A percentile compares a stretch with the other conserved stretches of the same genome.
Conservation (phyloP, 2,329 filamentous ascomycete genomes). For the Cercospora beticola region DNA sequence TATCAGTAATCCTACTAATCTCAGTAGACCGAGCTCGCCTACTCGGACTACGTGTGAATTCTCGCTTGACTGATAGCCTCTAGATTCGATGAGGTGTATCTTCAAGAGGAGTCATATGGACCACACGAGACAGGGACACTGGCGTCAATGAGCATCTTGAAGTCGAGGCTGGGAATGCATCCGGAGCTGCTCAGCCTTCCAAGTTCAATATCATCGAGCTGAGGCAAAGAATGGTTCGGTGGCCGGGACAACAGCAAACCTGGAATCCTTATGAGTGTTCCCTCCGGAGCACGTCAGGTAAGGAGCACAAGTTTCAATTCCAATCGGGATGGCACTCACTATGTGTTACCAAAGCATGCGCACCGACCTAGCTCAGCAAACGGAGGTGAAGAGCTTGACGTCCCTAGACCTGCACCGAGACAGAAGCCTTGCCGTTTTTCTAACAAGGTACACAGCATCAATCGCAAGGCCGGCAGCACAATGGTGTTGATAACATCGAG, state of each 20-base stretch:
- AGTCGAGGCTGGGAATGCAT: too few relatives aligned
- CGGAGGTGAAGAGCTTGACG: background rate
- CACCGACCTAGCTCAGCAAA: background rate
- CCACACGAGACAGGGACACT: background rate
- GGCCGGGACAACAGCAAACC: too few relatives aligned
- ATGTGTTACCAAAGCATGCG: background rate
- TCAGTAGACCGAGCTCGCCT: background rate
- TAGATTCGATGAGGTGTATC: background rate
- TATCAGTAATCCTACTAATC: background rate
- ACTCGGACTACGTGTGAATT: background rate
- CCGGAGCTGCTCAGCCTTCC: too few relatives aligned
- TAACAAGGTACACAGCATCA: background rate
- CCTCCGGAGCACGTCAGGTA: background rate
- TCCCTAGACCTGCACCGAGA: too few relatives aligned
- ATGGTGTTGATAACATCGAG: background rate
- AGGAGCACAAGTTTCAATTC: background rate
- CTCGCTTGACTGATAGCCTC: background rate
- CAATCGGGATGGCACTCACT: background rate
- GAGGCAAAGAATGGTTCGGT: too few relatives aligned
- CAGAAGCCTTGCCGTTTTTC: too few relatives aligned
- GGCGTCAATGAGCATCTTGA: too few relatives aligned
- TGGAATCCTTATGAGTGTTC: too few relatives aligned
- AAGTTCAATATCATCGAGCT: too few relatives aligned
- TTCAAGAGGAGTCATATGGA: background rate
- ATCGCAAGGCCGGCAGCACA: background rate